Conservation (phyloP, 176 grass and related monocot genomes). For the Lolium multiflorum region DNA sequence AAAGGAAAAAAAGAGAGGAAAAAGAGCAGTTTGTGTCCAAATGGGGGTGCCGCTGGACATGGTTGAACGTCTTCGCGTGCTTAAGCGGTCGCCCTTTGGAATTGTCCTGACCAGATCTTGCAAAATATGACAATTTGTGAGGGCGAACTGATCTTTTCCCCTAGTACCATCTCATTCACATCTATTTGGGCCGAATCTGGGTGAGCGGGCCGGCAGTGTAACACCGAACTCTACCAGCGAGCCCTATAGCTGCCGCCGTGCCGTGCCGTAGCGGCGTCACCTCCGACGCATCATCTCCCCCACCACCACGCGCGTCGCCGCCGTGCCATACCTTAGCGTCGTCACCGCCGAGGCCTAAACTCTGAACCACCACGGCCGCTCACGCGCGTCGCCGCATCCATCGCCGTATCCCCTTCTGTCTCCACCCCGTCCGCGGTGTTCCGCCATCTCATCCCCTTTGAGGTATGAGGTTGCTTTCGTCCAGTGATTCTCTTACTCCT, state of each 20-base stretch:
- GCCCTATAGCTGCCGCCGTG: slow-evolving; percentile 1
- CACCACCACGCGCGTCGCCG: not conserved
- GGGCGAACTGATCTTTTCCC: not conserved
- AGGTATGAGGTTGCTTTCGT: not conserved
- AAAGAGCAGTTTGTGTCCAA: too few species aligned
- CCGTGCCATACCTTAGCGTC: not conserved
- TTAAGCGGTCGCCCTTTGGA: too few species aligned
- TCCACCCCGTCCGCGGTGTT: not conserved
- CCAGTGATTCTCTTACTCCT: slow-evolving; percentile 15
- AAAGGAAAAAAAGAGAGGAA: too few species aligned
- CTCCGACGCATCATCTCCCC: not conserved
- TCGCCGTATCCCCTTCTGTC: not conserved
- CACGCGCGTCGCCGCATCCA: not conserved
- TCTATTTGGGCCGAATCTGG: slow-evolving; percentile 7
- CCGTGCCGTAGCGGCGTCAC: not conserved
- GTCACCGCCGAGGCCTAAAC: not conserved
- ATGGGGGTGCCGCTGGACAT: too few species aligned
- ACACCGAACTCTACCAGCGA: slow-evolving; percentile 6
- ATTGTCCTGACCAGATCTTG: too few species aligned
- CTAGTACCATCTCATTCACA: not conserved
- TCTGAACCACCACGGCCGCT: not conserved
- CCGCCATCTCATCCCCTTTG: not conserved
- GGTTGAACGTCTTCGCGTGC: too few species aligned
- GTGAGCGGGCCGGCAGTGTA: not conserved
- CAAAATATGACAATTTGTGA: not conserved